phyloP scores from a whole-genome alignment of 2,329 filamentous ascomycete genomes.

The Sporothrix dimorphospora region DNA sequence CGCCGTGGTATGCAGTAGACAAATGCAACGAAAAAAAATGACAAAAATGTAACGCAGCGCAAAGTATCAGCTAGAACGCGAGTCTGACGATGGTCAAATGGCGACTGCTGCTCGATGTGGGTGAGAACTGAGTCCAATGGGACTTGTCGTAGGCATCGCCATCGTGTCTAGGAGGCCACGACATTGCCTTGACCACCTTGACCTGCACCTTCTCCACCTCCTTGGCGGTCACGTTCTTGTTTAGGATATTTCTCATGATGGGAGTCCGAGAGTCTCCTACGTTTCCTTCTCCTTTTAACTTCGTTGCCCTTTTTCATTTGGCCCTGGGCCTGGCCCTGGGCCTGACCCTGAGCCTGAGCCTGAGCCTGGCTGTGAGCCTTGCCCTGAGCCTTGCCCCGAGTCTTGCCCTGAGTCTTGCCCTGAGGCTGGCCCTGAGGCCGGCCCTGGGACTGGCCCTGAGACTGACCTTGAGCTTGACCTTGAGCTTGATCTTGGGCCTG shows the following conservation, averaged over 20 bases:
- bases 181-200: background rate
- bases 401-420: background rate
- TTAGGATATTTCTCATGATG: background rate
- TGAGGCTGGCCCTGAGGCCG: background rate
- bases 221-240: background rate
- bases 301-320: background rate
- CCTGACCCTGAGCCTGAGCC: too few relatives aligned
- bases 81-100: background rate
- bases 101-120: background rate
- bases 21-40: background rate
- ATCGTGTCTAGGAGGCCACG: background rate
- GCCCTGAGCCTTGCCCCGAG: background rate
- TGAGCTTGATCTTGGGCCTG: background rate
- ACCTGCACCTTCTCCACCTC: background rate
- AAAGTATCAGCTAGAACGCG: background rate
- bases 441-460: background rate
- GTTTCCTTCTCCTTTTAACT: background rate
- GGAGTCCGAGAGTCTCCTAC: background rate
- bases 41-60: background rate
- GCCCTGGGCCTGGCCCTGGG: background rate
- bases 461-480: background rate
- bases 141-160: background rate
- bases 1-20: constrained; percentile 11
- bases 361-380: background rate
- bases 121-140: background rate